Evolutionary conservation across 306 rosid genomes (phyloP), one percentile per base, ranked within the genome.

Genomic region (Inga laurina): DNA sequence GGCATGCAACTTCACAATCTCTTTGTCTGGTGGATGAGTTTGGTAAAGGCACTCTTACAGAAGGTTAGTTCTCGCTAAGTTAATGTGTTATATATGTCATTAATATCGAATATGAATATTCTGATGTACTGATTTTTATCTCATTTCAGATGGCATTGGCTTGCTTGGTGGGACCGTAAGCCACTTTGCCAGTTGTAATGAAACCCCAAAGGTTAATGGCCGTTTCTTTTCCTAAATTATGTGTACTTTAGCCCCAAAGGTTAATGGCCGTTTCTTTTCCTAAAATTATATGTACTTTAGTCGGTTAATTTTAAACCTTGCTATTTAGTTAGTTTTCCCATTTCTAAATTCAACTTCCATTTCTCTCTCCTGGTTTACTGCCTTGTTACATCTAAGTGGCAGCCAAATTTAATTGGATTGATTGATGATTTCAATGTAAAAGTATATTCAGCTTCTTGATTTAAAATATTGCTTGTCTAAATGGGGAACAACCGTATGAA

Each of bases 41-140:
- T 87, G 99, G 98, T 82, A 96, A 94, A 91, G 98, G 99, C 44
- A 96, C 97, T 78, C 99, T 94, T 70, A 94, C 94, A 51, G 99
- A 93, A 96, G 98, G 98, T 96, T 85, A 76, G 93, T 80, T 86
- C 37, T 87, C 87, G 78, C 80, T 74, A 56, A 37, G 62, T 73
- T 49, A 78, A 45, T 75, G 48, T 56, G 34, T 21, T 57, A 48
- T 79, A 68, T 79, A 65, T 74, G 8, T 76, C 68, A 75, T 83
- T 35, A 45, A 5, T 66, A 39, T 48, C 74, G 59, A 70, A 49
- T 21, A 21, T 43, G 70, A 69, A 68, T 73, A 65, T 85, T 65
- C 67, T 66, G 39, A 37, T 76, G 22, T 75, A 76, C 61, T 44
- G 52, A 43, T 89, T 65, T 85, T 59, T 12, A 65, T 72, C 46